Conservation (phyloP, 2,329 filamentous ascomycete species). For the Eurotiales sp. region DNA sequence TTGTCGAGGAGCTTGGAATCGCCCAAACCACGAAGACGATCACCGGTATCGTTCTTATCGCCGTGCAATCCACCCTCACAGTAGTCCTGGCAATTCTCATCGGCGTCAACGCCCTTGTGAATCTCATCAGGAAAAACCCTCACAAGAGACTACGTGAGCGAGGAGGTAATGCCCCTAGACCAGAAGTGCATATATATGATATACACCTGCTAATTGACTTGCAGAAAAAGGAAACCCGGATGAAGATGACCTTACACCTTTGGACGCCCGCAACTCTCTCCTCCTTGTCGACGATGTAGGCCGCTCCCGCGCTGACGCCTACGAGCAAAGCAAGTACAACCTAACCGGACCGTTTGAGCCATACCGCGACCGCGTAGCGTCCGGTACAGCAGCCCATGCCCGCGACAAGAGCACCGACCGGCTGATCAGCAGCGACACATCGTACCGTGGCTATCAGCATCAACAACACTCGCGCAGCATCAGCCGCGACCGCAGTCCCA, state of each 20-base stretch:
- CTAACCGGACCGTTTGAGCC: constrained; percentile 37
- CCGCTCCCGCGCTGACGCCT: constrained; percentile 9
- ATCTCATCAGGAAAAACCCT: constrained; percentile 81
- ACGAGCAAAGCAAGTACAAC: constrained; percentile 41
- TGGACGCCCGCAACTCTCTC: constrained; percentile 75
- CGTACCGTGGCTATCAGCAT: constrained; percentile 21
- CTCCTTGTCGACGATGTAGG: constrained; percentile 15
- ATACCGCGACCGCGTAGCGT: constrained; percentile 31
- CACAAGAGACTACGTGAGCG: constrained; percentile 86
- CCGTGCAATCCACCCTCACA: constrained; percentile 81
- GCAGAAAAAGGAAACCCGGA: constrained; percentile 68
- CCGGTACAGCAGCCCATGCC: constrained; percentile 17
- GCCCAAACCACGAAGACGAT: constrained; percentile 90
- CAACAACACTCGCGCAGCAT: constrained; percentile 20
- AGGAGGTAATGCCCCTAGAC: constrained; percentile 82
- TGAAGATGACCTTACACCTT: constrained; percentile 75
- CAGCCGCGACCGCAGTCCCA: constrained; percentile 29
- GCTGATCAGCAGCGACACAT: constrained; percentile 27
- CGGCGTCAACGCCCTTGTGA: constrained; percentile 78
- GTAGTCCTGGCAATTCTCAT: constrained; percentile 82
- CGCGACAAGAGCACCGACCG: constrained; percentile 31
- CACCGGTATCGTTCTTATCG: constrained; percentile 87
- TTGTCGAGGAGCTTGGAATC: constrained; percentile 89
- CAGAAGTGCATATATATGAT: too few species aligned
- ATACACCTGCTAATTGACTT: too few species aligned